These are phyloP conservation scores for Carpinus viminea DNA, from an alignment of 306 rosid species.

Conservation along the genomic window DNA sequence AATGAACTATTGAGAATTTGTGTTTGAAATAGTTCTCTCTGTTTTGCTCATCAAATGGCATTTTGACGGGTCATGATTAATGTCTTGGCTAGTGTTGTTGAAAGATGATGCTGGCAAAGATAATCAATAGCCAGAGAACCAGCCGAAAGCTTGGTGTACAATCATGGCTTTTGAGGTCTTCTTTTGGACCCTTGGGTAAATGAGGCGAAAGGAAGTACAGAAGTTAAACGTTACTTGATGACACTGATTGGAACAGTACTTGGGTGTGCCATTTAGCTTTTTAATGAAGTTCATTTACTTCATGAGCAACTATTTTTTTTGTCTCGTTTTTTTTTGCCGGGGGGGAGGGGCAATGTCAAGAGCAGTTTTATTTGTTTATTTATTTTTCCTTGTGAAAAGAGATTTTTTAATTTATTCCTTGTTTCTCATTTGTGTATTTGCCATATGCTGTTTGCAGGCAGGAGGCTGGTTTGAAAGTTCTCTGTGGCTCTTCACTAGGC, in stretches of 20 bases:
- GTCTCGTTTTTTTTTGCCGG: neutral
- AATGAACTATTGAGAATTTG: neutral
- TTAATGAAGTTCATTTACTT: neutral
- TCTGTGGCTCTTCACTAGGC: constrained; percentile 42
- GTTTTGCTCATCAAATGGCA: neutral
- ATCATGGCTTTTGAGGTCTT: neutral
- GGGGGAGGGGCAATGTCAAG: neutral
- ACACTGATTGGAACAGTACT: no score
- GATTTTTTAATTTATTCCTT: neutral
- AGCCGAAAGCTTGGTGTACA: neutral
- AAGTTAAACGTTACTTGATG: no score
- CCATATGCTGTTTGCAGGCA: constrained; percentile 43
- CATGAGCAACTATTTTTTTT: neutral
- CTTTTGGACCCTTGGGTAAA: neutral
- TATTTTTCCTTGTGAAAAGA: neutral
- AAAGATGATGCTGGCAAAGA: neutral
- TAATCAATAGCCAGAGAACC: neutral
- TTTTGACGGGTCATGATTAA: neutral
- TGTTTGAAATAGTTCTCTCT: neutral
- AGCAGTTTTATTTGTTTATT: neutral
- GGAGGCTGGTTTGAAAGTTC: constrained; percentile 48
- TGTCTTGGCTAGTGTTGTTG: neutral
- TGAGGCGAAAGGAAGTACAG: neutral
- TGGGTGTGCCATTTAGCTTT: no score
- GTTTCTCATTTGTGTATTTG: neutral